phyloP scores from a whole-genome alignment of 192 early-diverging fungal species.

The Coemansia sp. region DNA sequence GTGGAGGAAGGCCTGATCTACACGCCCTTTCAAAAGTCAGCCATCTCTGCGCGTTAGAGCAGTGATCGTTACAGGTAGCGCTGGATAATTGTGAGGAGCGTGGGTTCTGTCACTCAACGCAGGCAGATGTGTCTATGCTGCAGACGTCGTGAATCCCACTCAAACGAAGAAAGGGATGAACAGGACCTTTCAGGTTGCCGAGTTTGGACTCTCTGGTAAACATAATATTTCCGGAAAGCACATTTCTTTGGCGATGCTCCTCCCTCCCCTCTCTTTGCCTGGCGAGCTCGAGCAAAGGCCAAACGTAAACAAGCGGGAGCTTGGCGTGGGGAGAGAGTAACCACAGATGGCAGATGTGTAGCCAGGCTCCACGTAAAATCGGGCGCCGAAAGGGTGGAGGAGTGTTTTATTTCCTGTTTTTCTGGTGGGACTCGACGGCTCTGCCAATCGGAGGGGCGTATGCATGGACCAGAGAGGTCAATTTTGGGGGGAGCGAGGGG shows the following conservation, averaged over 20 bases:
- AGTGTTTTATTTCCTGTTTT: not conserved
- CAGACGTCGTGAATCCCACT: not conserved
- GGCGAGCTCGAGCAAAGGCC: not conserved
- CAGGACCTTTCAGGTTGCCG: not conserved
- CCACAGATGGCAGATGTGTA: not conserved
- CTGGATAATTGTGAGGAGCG: no score
- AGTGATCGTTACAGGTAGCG: not conserved
- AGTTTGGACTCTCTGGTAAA: not conserved
- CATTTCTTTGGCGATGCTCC: not conserved
- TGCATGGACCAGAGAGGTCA: conserved; percentile 30
- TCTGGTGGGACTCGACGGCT: not conserved
- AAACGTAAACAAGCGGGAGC: not conserved
- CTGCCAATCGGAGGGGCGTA: conserved; percentile 13
- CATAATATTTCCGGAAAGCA: not conserved
- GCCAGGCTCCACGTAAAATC: not conserved
- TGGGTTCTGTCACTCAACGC: not conserved
- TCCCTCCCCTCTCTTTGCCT: no score
- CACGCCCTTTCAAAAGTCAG: conserved; percentile 6
- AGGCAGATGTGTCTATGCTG: not conserved
- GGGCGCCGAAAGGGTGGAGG: not conserved
- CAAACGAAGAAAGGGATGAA: not conserved
- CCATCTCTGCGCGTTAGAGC: not conserved
- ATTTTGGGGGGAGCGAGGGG: conserved; percentile 14
- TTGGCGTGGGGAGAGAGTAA: not conserved
- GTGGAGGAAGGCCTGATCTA: not conserved